Conservation (phyloP, 768 basidiomycete genomes). For the Russula abietina region DNA sequence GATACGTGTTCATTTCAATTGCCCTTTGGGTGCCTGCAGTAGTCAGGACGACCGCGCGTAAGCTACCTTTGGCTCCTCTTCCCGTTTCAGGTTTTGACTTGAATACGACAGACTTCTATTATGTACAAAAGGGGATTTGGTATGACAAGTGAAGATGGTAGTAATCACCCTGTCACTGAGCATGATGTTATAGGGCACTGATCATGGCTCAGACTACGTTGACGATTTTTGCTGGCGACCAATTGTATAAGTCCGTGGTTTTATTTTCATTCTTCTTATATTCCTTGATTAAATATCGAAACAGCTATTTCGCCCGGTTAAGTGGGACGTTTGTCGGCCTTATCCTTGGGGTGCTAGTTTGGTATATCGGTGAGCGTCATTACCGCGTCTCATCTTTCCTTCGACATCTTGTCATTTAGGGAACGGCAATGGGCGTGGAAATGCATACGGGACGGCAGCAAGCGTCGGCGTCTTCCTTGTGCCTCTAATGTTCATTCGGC, state of each 20-base stretch:
- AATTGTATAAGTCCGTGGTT: constrained; percentile 41
- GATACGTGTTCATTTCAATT: constrained; percentile 44
- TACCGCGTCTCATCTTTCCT: background rate
- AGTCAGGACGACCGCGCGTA: constrained; percentile 37
- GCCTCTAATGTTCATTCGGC: constrained; percentile 44
- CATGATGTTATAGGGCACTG: constrained; percentile 38
- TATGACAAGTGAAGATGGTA: constrained; percentile 21
- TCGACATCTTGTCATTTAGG: constrained; percentile 28
- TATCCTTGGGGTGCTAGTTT: constrained; percentile 42
- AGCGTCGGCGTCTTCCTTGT: constrained; percentile 42
- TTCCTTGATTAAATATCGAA: background rate
- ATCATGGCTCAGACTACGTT: constrained; percentile 58
- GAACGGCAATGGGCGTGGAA: constrained; percentile 43
- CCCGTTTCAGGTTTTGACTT: constrained; percentile 4
- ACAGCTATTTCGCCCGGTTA: constrained; percentile 41
- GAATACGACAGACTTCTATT: constrained; percentile 35
- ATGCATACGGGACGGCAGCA: constrained; percentile 48
- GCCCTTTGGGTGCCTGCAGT: constrained; percentile 51
- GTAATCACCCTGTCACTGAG: background rate
- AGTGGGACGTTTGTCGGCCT: constrained; percentile 45
- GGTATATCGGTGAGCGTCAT: constrained; percentile 40
- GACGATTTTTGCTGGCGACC: constrained; percentile 52
- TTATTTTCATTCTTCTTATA: background rate
- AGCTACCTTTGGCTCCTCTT: constrained; percentile 24
- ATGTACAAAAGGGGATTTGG: constrained; percentile 44